Base-by-base conservation (phyloP, 371 early-diverging fungal species). In the Mortierella sp. region DNA sequence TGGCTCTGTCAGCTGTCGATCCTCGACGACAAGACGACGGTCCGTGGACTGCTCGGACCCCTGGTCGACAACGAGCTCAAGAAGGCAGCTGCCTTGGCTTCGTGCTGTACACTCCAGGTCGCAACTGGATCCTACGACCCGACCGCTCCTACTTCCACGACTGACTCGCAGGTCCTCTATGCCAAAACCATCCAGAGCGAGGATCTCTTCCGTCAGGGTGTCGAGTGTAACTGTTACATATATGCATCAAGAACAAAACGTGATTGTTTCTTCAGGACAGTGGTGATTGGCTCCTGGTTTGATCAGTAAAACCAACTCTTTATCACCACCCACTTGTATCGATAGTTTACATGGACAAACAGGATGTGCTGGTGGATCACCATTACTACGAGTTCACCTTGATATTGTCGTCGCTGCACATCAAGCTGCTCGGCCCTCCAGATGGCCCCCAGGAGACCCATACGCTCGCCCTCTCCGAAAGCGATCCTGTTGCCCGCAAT, bases 1-100 rank as follows among this genome's bases (percentile, higher is more conserved):
- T 79, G 73, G 73, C 44, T 29, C 24, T 79, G 79, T 58, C 79
- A 75, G 37, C 75, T 79, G 3, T 68, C 68, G 13, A 53, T 79
- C 34, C 65, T 71, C 39, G 75, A 79, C 22, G 79, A 79, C 44
- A 67, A 48, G 22, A 19, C 76, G 4, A 81, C 71, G 0, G 19
- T 77, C 44, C 61, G 73, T 31, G 81, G 61, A 9, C 50, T 67
- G 0, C 63, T 81, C 0, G 47, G 50, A 0, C 73, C 77, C 19
- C 24, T 73, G 19, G 19, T 66, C 29, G 26, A 9, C 13, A 29
- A 55, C 2, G 66, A 58, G 1, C 26, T 43, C 45, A 64, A 64
- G 16, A 55, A 65, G 1, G 29, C 50, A 4, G 53, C 50, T 4
- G 66, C 53, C 29, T 55, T 76, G 26, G 41, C 47, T 7, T 14